Evolutionary conservation across 73 alveolate species (phyloP).

Genomic region (Stentor coeruleus): DNA sequence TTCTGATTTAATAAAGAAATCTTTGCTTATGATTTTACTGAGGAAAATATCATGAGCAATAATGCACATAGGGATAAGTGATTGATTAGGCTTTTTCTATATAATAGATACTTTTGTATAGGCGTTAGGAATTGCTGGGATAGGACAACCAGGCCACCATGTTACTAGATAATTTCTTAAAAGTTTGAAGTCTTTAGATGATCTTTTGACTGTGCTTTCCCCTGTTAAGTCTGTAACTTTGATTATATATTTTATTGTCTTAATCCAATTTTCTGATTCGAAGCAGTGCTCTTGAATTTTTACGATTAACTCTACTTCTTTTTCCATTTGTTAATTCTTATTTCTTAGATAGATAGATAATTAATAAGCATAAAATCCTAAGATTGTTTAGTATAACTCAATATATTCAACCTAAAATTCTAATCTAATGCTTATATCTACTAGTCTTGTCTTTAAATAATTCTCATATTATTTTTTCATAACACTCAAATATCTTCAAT

Average conservation of each 20-base stretch:
- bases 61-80: not conserved
- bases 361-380: too few relatives aligned
- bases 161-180: not conserved
- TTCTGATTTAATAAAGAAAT: not conserved
- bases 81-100: not conserved
- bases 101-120: not conserved
- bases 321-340: too few relatives aligned
- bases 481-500: too few relatives aligned
- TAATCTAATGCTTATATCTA: too few relatives aligned
- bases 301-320: too few relatives aligned
- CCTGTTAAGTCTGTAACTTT: not conserved
- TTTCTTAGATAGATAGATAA: too few relatives aligned
- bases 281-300: too few relatives aligned
- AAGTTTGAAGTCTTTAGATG: not conserved
- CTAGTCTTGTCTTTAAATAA: too few relatives aligned
- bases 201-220: not conserved
- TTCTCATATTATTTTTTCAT: too few relatives aligned
- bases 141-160: not conserved
- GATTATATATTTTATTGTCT: too few relatives aligned
- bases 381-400: too few relatives aligned
- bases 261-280: not conserved
- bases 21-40: not conserved
- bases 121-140: constrained; percentile 2
- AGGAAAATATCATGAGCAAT: not conserved
- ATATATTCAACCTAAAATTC: too few relatives aligned